Base-by-base conservation (phyloP, 495 filamentous ascomycete species). In the Annulohypoxylon moriforme region DNA sequence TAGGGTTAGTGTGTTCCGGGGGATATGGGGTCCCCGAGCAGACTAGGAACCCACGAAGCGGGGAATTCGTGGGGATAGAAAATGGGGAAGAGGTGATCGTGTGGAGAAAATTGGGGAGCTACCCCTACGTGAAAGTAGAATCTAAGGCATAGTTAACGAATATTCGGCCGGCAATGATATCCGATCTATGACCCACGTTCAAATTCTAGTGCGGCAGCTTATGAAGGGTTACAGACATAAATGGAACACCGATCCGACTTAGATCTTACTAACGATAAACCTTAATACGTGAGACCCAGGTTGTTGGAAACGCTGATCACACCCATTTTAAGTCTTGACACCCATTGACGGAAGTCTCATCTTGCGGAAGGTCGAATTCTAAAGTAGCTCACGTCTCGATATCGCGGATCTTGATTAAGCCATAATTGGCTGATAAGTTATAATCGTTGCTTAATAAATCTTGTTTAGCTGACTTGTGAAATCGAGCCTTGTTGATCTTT, bases 221-320 rank as follows among this genome's bases (percentile, higher is more conserved):
- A 2, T 1, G 40, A 47, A 27, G 27, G 57, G 49, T 61, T 27
- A 20, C 58, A 61, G 16, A 13, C 9, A 49, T 29, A 38, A 49
- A 57, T 56, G 58, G 49, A 56, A 42, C 55, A n/a, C 7, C 31
- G 33, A 53, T 46, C 33, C 46, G 34, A 44, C 53, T 44, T 16
- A 9, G 14, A 13, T 13, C 38, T 44, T 38, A 36, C 38, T 11
- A 27, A 25, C 25, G 11, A 63, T 9, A 29, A 27, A 61, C 33
- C 16, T 63, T 38, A 50, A 55, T 36, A 58, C 18, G 33, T 11
- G 50, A 34, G 59, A 72, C 52, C 69, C 69, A 64, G 59, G 59
- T 55, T 53, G 34, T 46, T 56, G 63, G 69, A 38, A 47, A 55
- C 22, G 50, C 59, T 40, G 59, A 64, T 64, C 52, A 53, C 47